Base-by-base conservation (phyloP, 106 monocot species). In the Apostasia shenzhenica region DNA sequence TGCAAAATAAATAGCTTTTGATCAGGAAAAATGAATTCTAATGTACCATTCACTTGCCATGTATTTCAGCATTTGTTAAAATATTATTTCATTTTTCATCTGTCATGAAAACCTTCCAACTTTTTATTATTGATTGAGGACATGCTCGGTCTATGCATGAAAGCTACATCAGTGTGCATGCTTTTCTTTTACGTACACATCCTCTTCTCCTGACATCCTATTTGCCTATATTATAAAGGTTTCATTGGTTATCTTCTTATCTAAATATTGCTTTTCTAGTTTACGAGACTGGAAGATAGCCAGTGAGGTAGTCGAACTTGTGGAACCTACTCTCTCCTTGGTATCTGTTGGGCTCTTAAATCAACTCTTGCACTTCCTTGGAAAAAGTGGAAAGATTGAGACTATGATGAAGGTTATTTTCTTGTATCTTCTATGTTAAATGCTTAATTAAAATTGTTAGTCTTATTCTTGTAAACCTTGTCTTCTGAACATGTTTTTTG, bases 341-440 rank as follows among this genome's bases (percentile, higher is more conserved):
- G 13, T 78, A 67, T 99, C 97, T 63, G 62, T 92, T 74, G 97
- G 92, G 48, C 62, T 77, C 48, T 68, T 87, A 50, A 99, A 93
- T 79, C 89, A 93, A 53, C 48, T 92, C 55, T 51, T 99, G 48
- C 81, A 74, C 71, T 89, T 90, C 68, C 82, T 99, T 81, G 97
- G 97, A 46, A 93, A 87, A 81, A 81, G 77, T 83, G 97, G 97
- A 67, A 99, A 83, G 68, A 76, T 85, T 55, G 92, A 93, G 57
- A 77, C 57, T 74, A 93, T 99, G 97, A 87, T 93, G 89, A 99
- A 99, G 88, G 97, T 90, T 84, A 67, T 4, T 70, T 42, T 26
- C 26, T 26, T 67, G 68, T 8, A 54, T 8, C 12, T 46, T 45
- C 42, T 44, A 11, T 13, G 8, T 69, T 39, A 55, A 51, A 55